Base-by-base conservation (phyloP, 148 eudicot genomes). In the Cornus controversa region DNA sequence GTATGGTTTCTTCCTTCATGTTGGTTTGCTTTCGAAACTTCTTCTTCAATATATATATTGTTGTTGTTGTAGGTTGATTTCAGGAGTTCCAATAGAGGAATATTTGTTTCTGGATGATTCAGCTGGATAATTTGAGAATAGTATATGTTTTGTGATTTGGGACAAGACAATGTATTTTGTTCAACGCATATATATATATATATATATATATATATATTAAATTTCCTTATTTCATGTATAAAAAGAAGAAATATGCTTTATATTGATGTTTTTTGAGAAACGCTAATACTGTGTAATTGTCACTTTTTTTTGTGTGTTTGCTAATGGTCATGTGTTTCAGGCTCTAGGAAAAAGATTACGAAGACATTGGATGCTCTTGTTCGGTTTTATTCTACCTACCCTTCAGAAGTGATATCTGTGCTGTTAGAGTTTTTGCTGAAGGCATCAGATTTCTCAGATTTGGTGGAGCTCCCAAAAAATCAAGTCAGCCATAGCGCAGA, bases 341-440 rank as follows among this genome's bases (percentile, higher is more conserved):
- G 93, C 87, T 83, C 84, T 34, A 88, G 77, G 82, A 92, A 91
- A 86, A 93, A 89, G 79, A 78, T 88, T 31, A 69, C 40, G 1
- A 88, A 83, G 80, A 67, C 81, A 34, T 70, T 92, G 82, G 88
- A 89, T 81, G 84, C 77, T 50, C 73, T 89, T 72, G 83, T 85
- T 58, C 85, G 86, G 16, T 69, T 93, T 68, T 96, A 96, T 86
- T 85, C 90, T 81, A 92, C 93, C 77, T 85, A 79, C 84, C 83
- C 98, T 63, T 77, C 86, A 9, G 95, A 96, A 80, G 90, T 92
- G 54, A 90, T 85, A 28, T 82, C 85, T 65, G 82, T 90, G 66
- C 37, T 91, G 40, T 71, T 90, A 83, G 90, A 89, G 76, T 82
- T 90, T 60, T 80, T 96, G 84, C 85, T 96, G 70, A 86, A 83